Conservation (phyloP, 345 rosid species). For the Eucalyptus pumila region DNA sequence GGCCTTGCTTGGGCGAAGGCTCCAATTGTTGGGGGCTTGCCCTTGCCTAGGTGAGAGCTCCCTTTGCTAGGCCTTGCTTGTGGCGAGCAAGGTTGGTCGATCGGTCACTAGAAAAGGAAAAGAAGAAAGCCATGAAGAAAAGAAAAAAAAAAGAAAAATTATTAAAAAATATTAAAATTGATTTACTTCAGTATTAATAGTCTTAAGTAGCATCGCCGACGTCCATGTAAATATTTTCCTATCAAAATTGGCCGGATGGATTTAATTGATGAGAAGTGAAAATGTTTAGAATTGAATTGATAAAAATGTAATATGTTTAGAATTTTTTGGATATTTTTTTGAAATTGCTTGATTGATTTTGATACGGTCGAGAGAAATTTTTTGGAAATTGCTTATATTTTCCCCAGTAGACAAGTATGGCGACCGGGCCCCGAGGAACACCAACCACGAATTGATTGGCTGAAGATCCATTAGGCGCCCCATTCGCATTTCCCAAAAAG, state of each 20-base stretch:
- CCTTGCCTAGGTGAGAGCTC: no score
- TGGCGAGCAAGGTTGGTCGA: fast-evolving
- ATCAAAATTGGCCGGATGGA: fast-evolving
- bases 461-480: neutral
- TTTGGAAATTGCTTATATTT: neutral
- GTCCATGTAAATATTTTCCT: fast-evolving
- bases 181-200: fast-evolving
- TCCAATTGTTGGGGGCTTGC: no score
- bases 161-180: no score
- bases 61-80: no score
- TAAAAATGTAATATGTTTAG: no score
- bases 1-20: no score
- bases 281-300: fast-evolving
- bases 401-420: neutral
- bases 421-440: neutral
- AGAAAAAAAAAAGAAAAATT: no score
- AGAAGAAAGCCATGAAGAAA: no score
- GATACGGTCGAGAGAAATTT: neutral
- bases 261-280: no score
- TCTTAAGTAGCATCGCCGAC: fast-evolving
- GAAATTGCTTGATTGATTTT: neutral
- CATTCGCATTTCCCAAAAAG: neutral
- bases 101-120: no score
- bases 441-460: neutral
- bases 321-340: no score